Percentiles rank a stretch among this genome's conserved stretches.
Conservation (phyloP, 202 grass and related monocot species). For the Saccharum hybrid region DNA sequence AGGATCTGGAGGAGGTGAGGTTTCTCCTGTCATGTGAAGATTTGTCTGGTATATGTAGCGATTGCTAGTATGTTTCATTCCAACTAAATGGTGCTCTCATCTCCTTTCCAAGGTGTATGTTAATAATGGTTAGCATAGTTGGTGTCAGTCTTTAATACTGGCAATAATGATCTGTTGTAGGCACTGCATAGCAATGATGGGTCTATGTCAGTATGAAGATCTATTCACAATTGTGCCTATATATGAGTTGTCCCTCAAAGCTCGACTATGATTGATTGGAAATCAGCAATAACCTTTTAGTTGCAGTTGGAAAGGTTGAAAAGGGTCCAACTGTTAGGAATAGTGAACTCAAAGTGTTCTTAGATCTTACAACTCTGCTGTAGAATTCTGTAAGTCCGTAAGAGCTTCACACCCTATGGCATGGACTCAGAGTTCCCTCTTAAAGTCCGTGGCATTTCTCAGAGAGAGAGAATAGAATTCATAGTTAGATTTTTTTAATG, state of each 20-base stretch:
- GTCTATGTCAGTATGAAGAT: conserved; percentile 17
- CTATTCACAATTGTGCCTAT: conserved; percentile 16
- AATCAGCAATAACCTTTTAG: conserved; percentile 20
- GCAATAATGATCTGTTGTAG: conserved; percentile 27
- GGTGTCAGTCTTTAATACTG: conserved; percentile 33
- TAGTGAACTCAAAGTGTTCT: conserved; percentile 33
- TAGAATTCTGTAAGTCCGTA: conserved; percentile 28
- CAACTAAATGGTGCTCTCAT: conserved; percentile 25
- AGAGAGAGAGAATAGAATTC: conserved; percentile 22
- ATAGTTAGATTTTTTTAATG: neutral
- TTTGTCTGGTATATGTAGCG: conserved; percentile 17
- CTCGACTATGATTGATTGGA: conserved; percentile 1
- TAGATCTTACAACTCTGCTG: conserved; percentile 35
- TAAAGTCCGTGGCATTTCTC: conserved; percentile 6
- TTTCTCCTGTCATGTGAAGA: conserved; percentile 26
- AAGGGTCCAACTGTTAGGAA: neutral
- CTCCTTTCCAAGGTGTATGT: conserved; percentile 41
- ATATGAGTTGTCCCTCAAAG: conserved; percentile 4
- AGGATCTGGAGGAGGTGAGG: conserved; percentile 86
- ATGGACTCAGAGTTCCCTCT: neutral
- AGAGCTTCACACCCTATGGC: neutral
- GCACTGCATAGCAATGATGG: neutral
- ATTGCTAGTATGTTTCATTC: conserved; percentile 9
- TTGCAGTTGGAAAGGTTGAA: conserved; percentile 30
- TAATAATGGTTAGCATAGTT: conserved; percentile 34